Base-by-base conservation (phyloP, 305 asterid species). In the Fraxinus nigra region DNA sequence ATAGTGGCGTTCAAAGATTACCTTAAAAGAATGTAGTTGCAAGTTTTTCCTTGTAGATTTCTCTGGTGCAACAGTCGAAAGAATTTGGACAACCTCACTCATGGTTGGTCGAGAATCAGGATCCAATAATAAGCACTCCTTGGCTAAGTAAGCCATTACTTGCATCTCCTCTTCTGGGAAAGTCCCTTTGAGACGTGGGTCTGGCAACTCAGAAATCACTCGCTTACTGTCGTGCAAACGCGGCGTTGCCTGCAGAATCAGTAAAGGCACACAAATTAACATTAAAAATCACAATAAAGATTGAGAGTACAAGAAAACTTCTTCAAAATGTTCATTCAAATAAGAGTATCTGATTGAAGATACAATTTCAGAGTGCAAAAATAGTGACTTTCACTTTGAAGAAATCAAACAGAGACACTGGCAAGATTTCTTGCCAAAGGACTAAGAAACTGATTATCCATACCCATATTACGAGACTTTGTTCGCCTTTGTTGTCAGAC, bases 381-480 rank as follows among this genome's bases (percentile, higher is more conserved):
- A 69, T 30, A 1, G 34, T 9, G 72, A 24, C 72, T 63, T 63
- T 24, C 34, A 63, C n/a, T 0, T 3, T 0, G 33, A 63, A 43
- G 40, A 81, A 54, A 65, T 43, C 32, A 51, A 82, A 2, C 10
- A 26, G 46, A 26, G 65, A 61, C 14, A 67, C 30, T 11, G 26
- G 80, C 48, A 73, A 63, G 69, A 75, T 76, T 81, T 77, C 22
- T 9, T n/a, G 40, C 38, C 32, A 59, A 75, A 37, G 32, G 16
- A 54, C 75, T 5, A 76, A 59, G 34, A 32, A 28, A 43, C 35
- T 14, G 51, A 46, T 30, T 59, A 78, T 84, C 13, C 90, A 46
- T 93, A 96, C 99, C 99, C 99, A 96, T 86, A 96, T 92, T 43
- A 94, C 99, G 7, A 96, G 97, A 85, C 99, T 96, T 81, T 94